A percentile compares a stretch with the other conserved stretches of the same genome.
phyloP scores from a whole-genome alignment of 1,284 basidiomycete species.

The Malassezia caprae region DNA sequence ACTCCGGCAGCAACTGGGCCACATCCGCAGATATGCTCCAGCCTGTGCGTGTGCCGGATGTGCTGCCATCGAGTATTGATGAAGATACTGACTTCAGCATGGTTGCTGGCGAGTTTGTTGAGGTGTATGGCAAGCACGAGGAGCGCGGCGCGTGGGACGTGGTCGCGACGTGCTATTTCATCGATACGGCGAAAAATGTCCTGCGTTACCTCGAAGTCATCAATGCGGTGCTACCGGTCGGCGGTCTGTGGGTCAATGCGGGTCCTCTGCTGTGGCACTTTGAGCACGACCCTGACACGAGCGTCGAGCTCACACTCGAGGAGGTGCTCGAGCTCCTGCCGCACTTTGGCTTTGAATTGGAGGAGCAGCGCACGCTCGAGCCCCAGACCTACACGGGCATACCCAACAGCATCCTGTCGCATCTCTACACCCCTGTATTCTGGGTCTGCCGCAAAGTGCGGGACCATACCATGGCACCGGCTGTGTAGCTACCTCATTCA shows the following conservation, averaged over 20 bases:
- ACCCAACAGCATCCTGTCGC: constrained; percentile 70
- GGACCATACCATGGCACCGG: constrained; percentile 25
- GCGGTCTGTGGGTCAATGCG: constrained; percentile 48
- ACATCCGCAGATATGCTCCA: constrained; percentile 33
- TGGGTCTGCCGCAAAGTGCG: constrained; percentile 45
- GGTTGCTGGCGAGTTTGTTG: constrained; percentile 44
- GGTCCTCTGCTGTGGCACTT: constrained; percentile 94
- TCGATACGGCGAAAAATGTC: constrained; percentile 63
- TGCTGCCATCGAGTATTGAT: constrained; percentile 30
- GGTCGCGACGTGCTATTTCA: constrained; percentile 90
- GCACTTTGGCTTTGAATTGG: constrained; percentile 71
- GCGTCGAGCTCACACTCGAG: constrained; percentile 73
- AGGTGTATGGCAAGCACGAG: constrained; percentile 49
- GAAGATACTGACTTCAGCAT: constrained; percentile 41
- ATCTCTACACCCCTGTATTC: constrained; percentile 62
- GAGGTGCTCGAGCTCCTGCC: constrained; percentile 70
- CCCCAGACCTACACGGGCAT: constrained; percentile 77
- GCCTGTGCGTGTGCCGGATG: constrained; percentile 36
- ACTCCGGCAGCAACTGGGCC: constrained; percentile 41
- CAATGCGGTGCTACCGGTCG: constrained; percentile 34
- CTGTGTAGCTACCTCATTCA: constrained; percentile 15
- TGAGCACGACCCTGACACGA: constrained; percentile 66
- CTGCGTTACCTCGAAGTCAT: constrained; percentile 43
- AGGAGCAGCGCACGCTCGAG: constrained; percentile 65
- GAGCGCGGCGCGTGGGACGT: constrained; percentile 74